phyloP scores from a whole-genome alignment of 164 flowering plant species.

The Sedum album region DNA sequence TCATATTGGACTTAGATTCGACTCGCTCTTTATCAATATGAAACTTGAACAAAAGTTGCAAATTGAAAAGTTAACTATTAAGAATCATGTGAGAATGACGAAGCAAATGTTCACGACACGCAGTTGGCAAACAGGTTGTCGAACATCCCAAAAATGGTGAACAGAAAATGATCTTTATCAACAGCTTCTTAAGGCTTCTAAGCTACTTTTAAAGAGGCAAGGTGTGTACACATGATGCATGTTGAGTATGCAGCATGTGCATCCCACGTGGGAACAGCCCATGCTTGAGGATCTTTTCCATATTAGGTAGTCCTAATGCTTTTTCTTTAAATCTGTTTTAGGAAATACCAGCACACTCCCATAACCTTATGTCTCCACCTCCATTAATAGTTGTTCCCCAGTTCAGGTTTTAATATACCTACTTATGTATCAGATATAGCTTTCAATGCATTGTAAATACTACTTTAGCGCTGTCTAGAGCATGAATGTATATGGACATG shows the following conservation, averaged over 20 bases:
- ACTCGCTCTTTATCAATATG: too few relatives aligned
- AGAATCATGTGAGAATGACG: too few relatives aligned
- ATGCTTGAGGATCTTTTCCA: conserved; percentile 28
- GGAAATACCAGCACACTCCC: conserved; percentile 8
- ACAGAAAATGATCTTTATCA: not conserved
- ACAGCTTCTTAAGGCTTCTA: too few relatives aligned
- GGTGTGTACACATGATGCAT: not conserved
- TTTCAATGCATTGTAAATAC: not conserved
- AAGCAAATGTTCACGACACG: too few relatives aligned
- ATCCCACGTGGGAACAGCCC: conserved; percentile 28
- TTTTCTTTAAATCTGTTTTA: not conserved
- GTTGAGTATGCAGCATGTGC: not conserved
- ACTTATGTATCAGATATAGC: not conserved
- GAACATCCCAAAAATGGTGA: too few relatives aligned
- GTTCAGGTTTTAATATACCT: not conserved
- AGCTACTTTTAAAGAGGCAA: not conserved
- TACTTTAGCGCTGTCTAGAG: not conserved
- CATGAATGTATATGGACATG: not conserved
- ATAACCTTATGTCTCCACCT: not conserved
- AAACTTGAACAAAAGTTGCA: too few relatives aligned
- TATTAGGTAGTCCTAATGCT: conserved; percentile 9
- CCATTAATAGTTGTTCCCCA: not conserved
- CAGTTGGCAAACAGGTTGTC: too few relatives aligned
- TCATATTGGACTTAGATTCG: too few relatives aligned
- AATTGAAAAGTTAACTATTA: too few relatives aligned